A percentile compares a stretch with the other conserved stretches of the same genome.
Conservation (phyloP, 768 basidiomycete species). For the Kondoa malvinella region DNA sequence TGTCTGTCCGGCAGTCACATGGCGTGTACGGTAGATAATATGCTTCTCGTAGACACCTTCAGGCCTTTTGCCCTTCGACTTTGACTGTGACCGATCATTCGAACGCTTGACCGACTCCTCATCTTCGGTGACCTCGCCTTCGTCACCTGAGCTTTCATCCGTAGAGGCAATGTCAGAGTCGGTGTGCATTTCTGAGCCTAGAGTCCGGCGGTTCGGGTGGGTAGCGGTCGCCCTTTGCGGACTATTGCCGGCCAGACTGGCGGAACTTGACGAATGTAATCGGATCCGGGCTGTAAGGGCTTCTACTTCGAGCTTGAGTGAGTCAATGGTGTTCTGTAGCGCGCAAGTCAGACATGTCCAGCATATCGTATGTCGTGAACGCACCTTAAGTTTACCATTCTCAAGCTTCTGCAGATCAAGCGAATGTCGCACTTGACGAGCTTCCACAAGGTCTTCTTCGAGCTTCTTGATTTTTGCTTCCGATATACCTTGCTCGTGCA, state of each 20-base stretch:
- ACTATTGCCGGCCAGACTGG: background rate
- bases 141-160: background rate
- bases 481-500: conserved; percentile 49
- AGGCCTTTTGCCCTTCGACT: background rate
- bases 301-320: conserved; percentile 85
- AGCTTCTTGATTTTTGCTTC: conserved; percentile 55
- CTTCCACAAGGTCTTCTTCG: conserved; percentile 52
- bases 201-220: background rate
- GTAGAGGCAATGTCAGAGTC: background rate
- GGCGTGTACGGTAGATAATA: background rate
- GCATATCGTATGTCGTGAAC: conserved; percentile 27
- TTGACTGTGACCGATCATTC: background rate
- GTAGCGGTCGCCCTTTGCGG: background rate
- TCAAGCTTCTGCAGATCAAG: conserved; percentile 89
- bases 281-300: conserved; percentile 49
- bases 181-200: conserved; percentile 1
- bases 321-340: conserved; percentile 36
- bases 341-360: background rate
- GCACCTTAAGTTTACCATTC: conserved; percentile 82
- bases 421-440: conserved; percentile 53
- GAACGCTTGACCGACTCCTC: background rate
- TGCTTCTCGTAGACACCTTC: background rate
- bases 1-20: background rate
- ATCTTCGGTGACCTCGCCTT: conserved; percentile 3
- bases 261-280: conserved; percentile 18